A percentile compares a stretch with the other conserved stretches of the same genome.
Conservation (phyloP, 768 basidiomycete species). For the Leucogyrophana mollusca region DNA sequence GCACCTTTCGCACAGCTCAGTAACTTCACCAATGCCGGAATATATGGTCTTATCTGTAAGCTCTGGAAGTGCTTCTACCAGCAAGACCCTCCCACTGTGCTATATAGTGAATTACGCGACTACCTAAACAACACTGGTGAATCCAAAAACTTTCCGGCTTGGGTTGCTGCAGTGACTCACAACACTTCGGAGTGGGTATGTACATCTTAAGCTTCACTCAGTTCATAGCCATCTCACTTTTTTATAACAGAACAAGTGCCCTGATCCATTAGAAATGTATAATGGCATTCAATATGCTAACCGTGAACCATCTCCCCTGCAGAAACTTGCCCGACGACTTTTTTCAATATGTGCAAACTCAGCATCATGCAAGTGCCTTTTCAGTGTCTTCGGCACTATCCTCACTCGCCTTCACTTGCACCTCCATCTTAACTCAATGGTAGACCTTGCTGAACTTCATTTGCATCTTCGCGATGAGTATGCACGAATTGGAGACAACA, state of each 20-base stretch:
- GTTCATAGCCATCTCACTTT: too few species aligned
- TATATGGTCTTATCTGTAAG: neutral
- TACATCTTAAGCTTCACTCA: too few species aligned
- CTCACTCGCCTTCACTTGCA: conserved; percentile 5
- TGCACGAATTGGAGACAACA: conserved; percentile 3
- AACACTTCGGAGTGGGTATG: neutral
- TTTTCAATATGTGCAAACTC: conserved; percentile 22
- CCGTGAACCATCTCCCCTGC: conserved; percentile 6
- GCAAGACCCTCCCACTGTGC: neutral
- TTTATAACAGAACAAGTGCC: neutral
- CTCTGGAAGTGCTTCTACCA: neutral
- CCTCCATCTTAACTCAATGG: conserved; percentile 1
- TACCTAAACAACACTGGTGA: neutral
- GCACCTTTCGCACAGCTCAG: neutral
- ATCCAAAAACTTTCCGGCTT: neutral
- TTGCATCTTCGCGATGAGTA: conserved; percentile 28
- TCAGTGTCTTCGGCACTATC: conserved; percentile 14
- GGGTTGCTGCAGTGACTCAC: neutral
- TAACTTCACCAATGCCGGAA: conserved; percentile 3
- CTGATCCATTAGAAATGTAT: conserved; percentile 3
- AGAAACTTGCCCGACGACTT: conserved; percentile 16
- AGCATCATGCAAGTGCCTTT: conserved; percentile 18
- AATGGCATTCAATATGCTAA: neutral
- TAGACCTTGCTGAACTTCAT: conserved; percentile 17
- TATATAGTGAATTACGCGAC: neutral